A percentile compares a stretch with the other conserved stretches of the same genome.
Conservation (phyloP, 139 green algal species). For the Haematococcus lacustris region DNA sequence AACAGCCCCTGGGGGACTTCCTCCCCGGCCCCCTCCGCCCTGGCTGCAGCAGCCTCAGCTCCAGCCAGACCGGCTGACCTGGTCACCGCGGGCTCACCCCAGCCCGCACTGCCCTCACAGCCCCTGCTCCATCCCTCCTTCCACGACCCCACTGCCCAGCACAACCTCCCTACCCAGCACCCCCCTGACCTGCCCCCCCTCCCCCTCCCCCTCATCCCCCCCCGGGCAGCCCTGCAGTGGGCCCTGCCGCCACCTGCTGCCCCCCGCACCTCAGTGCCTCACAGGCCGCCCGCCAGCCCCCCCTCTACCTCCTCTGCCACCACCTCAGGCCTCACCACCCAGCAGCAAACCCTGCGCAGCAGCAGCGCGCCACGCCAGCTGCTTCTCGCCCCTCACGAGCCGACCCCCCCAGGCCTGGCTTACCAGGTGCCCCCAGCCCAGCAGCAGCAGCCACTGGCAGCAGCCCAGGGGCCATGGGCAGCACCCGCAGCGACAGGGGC, state of each 20-base stretch:
- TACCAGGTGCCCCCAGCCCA: not conserved
- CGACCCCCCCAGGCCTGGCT: not conserved
- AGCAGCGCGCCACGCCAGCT: not conserved
- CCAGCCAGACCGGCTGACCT: no score
- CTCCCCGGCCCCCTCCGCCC: no score
- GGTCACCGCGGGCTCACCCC: no score
- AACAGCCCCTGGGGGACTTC: no score
- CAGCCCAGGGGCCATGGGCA: not conserved
- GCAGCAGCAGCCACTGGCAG: not conserved
- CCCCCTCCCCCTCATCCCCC: not conserved
- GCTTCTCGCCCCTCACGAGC: not conserved
- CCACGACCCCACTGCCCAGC: no score
- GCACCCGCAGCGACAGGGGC: not conserved
- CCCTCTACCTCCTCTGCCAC: not conserved
- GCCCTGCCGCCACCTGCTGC: not conserved
- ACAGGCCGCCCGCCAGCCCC: not conserved
- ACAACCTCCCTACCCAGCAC: not conserved
- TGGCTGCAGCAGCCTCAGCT: no score
- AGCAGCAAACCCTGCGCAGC: not conserved
- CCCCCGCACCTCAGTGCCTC: not conserved
- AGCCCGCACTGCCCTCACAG: no score
- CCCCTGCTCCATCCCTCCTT: no score
- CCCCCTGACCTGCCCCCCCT: not conserved
- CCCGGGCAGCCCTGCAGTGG: not conserved
- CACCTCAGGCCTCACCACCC: not conserved